Conservation (phyloP, 345 rosid genomes). For the Eucalyptus regnans region DNA sequence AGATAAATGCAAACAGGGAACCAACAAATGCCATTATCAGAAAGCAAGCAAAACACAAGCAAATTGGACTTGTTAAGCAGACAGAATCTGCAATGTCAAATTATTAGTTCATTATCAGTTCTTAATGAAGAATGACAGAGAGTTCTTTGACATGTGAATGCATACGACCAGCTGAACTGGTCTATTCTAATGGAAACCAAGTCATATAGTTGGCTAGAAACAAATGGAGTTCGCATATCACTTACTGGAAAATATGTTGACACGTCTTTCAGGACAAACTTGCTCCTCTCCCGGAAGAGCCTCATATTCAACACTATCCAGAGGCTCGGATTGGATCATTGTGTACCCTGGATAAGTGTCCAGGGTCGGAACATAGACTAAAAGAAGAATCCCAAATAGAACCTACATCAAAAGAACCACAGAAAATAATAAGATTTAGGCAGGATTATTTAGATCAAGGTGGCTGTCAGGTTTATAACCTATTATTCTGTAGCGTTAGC, state of each 20-base stretch:
- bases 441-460: neutral
- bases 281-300: conserved; percentile 67
- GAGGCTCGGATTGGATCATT: conserved; percentile 24
- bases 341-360: conserved; percentile 63
- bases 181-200: neutral
- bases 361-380: conserved; percentile 55
- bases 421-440: neutral
- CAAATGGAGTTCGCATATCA: neutral
- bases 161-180: neutral
- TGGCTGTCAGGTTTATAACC: neutral
- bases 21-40: neutral
- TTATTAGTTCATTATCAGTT: neutral
- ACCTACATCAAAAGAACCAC: conserved; percentile 25
- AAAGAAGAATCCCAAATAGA: conserved; percentile 62
- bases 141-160: neutral
- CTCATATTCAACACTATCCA: conserved; percentile 53
- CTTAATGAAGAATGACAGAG: neutral
- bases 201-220: neutral
- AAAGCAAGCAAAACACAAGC: neutral
- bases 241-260: conserved; percentile 70
- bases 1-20: neutral
- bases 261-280: conserved; percentile 72
- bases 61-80: neutral
- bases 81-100: neutral
- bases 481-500: too few species aligned